phyloP scores from a whole-genome alignment of 805 yeast species.

The Metschnikowia borealis region DNA sequence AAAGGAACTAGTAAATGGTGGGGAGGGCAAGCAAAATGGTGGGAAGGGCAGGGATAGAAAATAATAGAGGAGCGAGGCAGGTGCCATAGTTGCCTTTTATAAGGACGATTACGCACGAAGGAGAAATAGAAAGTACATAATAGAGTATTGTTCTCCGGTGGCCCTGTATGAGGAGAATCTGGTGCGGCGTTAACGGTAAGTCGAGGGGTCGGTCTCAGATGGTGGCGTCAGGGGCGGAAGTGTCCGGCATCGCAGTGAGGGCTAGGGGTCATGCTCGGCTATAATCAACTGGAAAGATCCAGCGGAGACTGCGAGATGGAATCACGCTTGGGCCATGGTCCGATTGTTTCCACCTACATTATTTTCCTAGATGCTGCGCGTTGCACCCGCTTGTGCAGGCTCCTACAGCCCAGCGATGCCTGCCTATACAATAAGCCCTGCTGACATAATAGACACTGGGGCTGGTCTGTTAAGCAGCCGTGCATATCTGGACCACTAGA shows the following conservation, averaged over 20 bases:
- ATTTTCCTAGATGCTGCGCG: background rate
- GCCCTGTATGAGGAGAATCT: conserved; percentile 2
- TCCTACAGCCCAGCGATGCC: background rate
- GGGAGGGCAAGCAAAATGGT: background rate
- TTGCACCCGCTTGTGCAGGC: background rate
- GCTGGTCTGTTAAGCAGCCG: background rate
- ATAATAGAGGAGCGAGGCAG: background rate
- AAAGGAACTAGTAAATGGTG: background rate
- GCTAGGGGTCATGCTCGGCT: background rate
- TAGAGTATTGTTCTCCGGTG: conserved; percentile 4
- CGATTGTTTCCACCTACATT: background rate
- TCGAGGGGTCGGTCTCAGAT: background rate
- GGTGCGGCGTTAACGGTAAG: background rate
- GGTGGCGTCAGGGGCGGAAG: background rate
- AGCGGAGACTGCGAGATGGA: background rate
- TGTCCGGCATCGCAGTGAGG: background rate
- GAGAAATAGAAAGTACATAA: conserved; percentile 1
- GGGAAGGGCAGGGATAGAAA: background rate
- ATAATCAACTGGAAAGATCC: background rate
- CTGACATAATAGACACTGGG: background rate
- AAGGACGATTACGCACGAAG: background rate
- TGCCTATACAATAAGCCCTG: background rate
- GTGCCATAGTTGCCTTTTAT: conserved; percentile 1
- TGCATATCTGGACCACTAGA: no score
- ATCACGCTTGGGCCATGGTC: background rate